Evolutionary conservation across 2,329 filamentous ascomycete genomes (phyloP).

Genomic region (Apiospora arundinis): DNA sequence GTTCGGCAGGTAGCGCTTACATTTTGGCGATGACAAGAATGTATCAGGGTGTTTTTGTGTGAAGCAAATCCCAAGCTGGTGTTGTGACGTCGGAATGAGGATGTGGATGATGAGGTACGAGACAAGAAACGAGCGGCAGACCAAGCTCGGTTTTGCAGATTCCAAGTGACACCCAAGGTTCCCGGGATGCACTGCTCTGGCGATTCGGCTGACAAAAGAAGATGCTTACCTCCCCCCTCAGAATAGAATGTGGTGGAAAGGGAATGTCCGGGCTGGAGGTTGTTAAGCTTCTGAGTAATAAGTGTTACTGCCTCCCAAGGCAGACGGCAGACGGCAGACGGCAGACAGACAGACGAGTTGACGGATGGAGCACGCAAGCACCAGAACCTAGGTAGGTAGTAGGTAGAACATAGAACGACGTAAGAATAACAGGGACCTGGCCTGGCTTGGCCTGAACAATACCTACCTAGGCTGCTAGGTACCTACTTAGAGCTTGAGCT

Average conservation of each 20-base stretch:
- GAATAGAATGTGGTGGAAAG: conserved; percentile 17
- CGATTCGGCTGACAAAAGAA: conserved; percentile 16
- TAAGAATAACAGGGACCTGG: conserved; percentile 11
- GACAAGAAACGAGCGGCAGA: conserved; percentile 6
- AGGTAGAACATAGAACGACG: conserved; percentile 1
- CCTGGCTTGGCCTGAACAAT: background rate
- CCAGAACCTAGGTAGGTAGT: background rate
- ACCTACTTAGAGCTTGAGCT: no score
- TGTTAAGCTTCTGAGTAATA: conserved; percentile 6
- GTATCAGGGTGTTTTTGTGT: conserved; percentile 9
- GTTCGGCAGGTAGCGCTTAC: conserved; percentile 14
- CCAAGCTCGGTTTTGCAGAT: conserved; percentile 8
- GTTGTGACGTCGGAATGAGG: conserved; percentile 14
- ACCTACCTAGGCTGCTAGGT: no score
- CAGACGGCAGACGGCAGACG: background rate
- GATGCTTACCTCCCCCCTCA: background rate
- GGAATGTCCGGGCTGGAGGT: background rate
- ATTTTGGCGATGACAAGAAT: conserved; percentile 20
- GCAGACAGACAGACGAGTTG: no score
- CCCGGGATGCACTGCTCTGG: background rate
- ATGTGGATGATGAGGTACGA: conserved; percentile 7
- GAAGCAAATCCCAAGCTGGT: conserved; percentile 13
- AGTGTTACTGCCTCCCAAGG: background rate
- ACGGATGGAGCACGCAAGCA: background rate
- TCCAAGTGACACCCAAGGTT: background rate